phyloP scores from a whole-genome alignment of 805 yeast genomes.

The Ogataea dorogensis region DNA sequence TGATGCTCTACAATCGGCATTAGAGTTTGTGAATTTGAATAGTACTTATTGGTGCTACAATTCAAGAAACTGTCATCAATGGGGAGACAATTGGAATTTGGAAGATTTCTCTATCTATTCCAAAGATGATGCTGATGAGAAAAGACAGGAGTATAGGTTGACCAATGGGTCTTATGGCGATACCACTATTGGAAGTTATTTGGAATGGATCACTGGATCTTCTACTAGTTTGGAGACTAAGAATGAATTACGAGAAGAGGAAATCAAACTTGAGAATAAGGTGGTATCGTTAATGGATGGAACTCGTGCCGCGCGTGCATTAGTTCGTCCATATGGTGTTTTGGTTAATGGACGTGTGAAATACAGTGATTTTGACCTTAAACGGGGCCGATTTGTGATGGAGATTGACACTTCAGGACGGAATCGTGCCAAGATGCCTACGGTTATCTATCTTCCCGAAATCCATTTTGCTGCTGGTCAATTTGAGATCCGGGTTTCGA shows the following conservation, averaged over 20 bases:
- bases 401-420: slow-evolving; percentile 37
- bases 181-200: slow-evolving; percentile 22
- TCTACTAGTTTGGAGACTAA: slow-evolving; percentile 13
- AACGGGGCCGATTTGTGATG: slow-evolving; percentile 45
- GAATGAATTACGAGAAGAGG: slow-evolving; percentile 13
- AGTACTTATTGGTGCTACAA: slow-evolving; percentile 89
- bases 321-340: slow-evolving; percentile 73
- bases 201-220: slow-evolving; percentile 24
- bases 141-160: slow-evolving; percentile 15
- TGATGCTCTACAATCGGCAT: slow-evolving; percentile 77
- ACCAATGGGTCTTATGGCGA: slow-evolving; percentile 16
- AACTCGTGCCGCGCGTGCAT: slow-evolving; percentile 70
- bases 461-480: slow-evolving; percentile 62
- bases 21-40: slow-evolving; percentile 70
- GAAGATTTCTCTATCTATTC: slow-evolving; percentile 93
- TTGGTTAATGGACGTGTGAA: slow-evolving; percentile 59
- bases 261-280: slow-evolving; percentile 17
- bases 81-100: slow-evolving; percentile 93
- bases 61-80: slow-evolving; percentile 65
- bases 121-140: slow-evolving; percentile 46
- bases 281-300: slow-evolving; percentile 41
- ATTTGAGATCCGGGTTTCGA: slow-evolving; percentile 47
- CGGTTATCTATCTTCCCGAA: slow-evolving; percentile 66
- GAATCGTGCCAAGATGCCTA: slow-evolving; percentile 35
- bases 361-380: slow-evolving; percentile 58